Evolutionary conservation across 2,329 filamentous ascomycete species (phyloP).

Genomic region (Venturiaceae sp.): DNA sequence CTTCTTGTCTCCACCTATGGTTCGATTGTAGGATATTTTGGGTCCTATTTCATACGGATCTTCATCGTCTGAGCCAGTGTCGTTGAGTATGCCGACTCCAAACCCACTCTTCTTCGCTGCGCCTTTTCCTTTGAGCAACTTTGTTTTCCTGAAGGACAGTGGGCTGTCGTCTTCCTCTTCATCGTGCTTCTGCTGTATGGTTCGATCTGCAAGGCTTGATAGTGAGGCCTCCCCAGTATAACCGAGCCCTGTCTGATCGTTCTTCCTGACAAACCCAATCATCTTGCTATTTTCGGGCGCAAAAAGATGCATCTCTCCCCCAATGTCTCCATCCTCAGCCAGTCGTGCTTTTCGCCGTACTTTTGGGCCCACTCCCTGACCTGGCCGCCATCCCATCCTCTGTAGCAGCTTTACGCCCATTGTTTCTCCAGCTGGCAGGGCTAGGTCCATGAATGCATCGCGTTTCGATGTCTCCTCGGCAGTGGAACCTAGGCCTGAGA

Average conservation of each 20-base stretch:
- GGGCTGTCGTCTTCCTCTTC: constrained; percentile 23
- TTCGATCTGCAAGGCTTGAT: neutral
- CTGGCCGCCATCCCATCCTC: constrained; percentile 92
- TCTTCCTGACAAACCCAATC: constrained; percentile 56
- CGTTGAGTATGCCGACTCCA: constrained; percentile 82
- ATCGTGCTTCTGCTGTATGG: constrained; percentile 17
- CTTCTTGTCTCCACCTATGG: constrained; percentile 75
- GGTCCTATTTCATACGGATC: constrained; percentile 90
- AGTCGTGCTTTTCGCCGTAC: constrained; percentile 65
- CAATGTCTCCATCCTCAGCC: constrained; percentile 38
- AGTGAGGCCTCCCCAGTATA: constrained; percentile 39
- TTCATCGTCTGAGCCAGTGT: constrained; percentile 90
- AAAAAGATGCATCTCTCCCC: constrained; percentile 58
- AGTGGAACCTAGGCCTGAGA: constrained; percentile 65
- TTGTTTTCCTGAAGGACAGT: constrained; percentile 19
- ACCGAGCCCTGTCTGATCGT: constrained; percentile 61
- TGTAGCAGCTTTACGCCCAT: constrained; percentile 79
- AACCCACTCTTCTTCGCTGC: constrained; percentile 60
- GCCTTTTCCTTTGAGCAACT: constrained; percentile 20
- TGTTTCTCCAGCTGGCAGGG: constrained; percentile 66
- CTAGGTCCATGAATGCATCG: constrained; percentile 57
- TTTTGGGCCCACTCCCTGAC: constrained; percentile 86
- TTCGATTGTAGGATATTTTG: constrained; percentile 75
- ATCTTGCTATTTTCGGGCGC: constrained; percentile 71
- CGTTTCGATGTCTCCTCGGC: constrained; percentile 47